A percentile compares a stretch with the other conserved stretches of the same genome.
Evolutionary conservation across 768 basidiomycete genomes (phyloP).

Genomic region (Cystofilobasidium bisporidii): DNA sequence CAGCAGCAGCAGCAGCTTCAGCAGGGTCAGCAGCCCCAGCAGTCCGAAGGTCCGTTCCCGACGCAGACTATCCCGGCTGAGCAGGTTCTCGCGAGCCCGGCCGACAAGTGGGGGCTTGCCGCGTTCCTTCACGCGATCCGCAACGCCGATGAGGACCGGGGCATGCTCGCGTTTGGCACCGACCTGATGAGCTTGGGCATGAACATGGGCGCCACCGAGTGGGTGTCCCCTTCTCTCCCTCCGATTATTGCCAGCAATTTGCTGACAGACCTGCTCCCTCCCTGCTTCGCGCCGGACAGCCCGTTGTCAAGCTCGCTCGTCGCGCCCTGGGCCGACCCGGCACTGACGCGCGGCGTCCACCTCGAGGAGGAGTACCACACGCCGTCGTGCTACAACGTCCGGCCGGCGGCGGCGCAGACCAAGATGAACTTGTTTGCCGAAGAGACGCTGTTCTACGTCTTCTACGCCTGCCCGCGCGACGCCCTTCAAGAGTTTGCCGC

Average conservation of each 20-base stretch:
- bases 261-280: background rate
- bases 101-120: conserved; percentile 87
- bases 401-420: conserved; percentile 61
- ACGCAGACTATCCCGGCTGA: conserved; percentile 74
- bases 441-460: conserved; percentile 96
- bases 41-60: background rate
- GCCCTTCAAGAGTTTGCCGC: conserved; percentile 88
- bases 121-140: conserved; percentile 60
- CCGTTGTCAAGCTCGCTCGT: conserved; percentile 86
- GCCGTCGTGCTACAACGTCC: conserved; percentile 85
- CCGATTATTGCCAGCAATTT: background rate
- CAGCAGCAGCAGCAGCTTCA: conserved; percentile 9
- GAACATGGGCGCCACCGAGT: conserved; percentile 77
- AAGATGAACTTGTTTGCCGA: conserved; percentile 59
- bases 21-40: background rate
- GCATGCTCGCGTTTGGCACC: conserved; percentile 72
- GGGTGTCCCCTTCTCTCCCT: conserved; percentile 39
- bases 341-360: conserved; percentile 55
- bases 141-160: conserved; percentile 58
- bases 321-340: conserved; percentile 91
- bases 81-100: conserved; percentile 82
- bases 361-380: conserved; percentile 89
- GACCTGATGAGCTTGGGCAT: conserved; percentile 86
- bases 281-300: conserved; percentile 41
- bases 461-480: conserved; percentile 87